Evolutionary conservation across 371 early-diverging fungal species (phyloP).

Genomic region (Umbelopsis sp.): DNA sequence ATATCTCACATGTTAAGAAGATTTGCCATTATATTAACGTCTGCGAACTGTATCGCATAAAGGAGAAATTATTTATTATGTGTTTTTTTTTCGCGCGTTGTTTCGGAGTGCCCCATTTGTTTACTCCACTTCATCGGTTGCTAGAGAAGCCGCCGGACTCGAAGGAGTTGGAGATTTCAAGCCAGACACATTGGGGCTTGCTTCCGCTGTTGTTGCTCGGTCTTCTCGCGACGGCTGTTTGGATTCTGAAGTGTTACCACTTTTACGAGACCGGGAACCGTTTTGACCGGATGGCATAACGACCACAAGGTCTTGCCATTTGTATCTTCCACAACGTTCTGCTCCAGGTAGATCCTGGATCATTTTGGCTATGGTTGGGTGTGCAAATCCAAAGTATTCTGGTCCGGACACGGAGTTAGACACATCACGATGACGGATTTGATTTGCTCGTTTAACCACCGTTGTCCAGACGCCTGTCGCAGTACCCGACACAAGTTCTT

Average conservation of each 20-base stretch:
- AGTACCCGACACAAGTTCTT: conserved; percentile 14
- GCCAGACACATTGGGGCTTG: conserved; percentile 8
- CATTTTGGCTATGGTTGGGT: conserved; percentile 75
- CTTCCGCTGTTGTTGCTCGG: not conserved
- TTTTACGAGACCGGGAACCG: conserved; percentile 4
- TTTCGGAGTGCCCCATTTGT: not conserved
- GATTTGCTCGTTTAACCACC: conserved; percentile 8
- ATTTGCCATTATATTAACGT: too few relatives aligned
- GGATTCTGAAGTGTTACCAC: not conserved
- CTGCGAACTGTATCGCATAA: too few relatives aligned
- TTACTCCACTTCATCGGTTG: not conserved
- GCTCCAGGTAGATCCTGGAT: conserved; percentile 15
- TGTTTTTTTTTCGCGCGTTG: not conserved
- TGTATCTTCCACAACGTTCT: conserved; percentile 6
- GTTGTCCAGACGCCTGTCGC: conserved; percentile 13
- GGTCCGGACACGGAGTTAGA: conserved; percentile 28
- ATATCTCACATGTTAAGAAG: too few relatives aligned
- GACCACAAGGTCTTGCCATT: not conserved
- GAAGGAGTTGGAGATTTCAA: conserved; percentile 13
- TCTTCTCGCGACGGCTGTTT: not conserved
- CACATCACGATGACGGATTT: not conserved
- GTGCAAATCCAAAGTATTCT: conserved; percentile 81
- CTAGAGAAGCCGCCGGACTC: not conserved
- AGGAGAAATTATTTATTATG: too few relatives aligned
- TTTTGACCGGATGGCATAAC: not conserved